phyloP scores from a whole-genome alignment of 129 eudicot species.

The Lactuca saligna region DNA sequence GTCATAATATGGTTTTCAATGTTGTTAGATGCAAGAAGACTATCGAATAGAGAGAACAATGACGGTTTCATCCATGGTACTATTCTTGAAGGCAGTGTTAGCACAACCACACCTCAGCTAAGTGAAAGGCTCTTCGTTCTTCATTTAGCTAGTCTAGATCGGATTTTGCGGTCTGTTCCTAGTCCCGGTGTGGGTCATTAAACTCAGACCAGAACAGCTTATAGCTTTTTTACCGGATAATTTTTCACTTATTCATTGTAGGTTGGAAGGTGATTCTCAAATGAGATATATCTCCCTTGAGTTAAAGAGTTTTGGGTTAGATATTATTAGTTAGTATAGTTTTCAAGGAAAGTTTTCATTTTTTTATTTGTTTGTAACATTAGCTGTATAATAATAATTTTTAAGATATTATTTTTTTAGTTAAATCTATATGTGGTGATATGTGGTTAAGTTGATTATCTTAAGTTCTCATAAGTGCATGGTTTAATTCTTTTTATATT shows the following conservation, averaged over 20 bases:
- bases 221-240: neutral
- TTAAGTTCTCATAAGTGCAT: neutral
- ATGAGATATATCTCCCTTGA: neutral
- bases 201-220: neutral
- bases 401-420: neutral
- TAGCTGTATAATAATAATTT: neutral
- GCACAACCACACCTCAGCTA: conserved; percentile 24
- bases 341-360: neutral
- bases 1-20: conserved; percentile 26
- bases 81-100: conserved; percentile 17
- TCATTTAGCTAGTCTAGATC: conserved; percentile 24
- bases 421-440: neutral
- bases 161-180: conserved; percentile 37
- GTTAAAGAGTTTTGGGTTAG: neutral
- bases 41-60: conserved; percentile 26
- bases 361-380: neutral
- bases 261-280: conserved; percentile 3
- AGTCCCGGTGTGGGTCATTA: conserved; percentile 40
- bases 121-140: conserved; percentile 16
- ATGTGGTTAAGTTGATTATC: neutral
- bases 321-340: neutral
- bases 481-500: too few relatives aligned
- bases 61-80: conserved; percentile 15
- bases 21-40: conserved; percentile 38
- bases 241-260: conserved; percentile 5